Percentiles rank a stretch among this genome's conserved stretches.
phyloP scores from a whole-genome alignment of 225 moss, liverwort and hornwort species.

The Neckera pumila region DNA sequence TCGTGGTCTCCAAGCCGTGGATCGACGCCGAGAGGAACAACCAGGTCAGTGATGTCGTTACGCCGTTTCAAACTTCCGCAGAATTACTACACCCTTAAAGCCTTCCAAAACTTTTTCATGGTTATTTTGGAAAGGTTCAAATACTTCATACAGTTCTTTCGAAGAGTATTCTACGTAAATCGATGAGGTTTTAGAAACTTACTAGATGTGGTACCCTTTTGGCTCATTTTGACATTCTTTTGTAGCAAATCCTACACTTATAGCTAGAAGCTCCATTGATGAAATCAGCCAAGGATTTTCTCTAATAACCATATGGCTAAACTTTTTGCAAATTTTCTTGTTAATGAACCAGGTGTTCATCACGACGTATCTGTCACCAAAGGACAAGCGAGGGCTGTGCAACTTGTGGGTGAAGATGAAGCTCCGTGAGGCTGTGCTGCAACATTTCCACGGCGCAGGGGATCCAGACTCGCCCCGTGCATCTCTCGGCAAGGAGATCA shows the following conservation, averaged over 20 bases:
- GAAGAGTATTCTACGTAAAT: not conserved
- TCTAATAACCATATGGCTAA: not conserved
- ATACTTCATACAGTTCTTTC: not conserved
- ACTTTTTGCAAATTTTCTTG: not conserved
- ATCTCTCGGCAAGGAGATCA: conserved; percentile 30
- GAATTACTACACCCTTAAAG: not conserved
- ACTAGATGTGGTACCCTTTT: not conserved
- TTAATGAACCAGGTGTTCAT: conserved; percentile 16
- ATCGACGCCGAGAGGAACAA: conserved; percentile 6
- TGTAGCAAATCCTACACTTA: not conserved
- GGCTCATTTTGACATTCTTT: not conserved
- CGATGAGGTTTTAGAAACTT: not conserved
- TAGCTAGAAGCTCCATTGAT: not conserved
- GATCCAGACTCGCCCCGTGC: not conserved
- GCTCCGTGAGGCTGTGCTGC: conserved; percentile 27
- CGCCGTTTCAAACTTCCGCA: not conserved
- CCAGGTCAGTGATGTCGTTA: not conserved
- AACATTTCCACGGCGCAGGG: not conserved
- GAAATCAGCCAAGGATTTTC: not conserved
- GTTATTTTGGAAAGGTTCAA: not conserved
- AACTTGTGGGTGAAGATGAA: conserved; percentile 61
- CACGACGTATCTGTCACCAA: conserved; percentile 6
- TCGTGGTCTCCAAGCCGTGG: conserved; percentile 50
- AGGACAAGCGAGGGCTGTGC: not conserved
- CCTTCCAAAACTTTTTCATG: not conserved